Conservation (phyloP, 2,329 filamentous ascomycete species). For the Keithomyces neogunnii region DNA sequence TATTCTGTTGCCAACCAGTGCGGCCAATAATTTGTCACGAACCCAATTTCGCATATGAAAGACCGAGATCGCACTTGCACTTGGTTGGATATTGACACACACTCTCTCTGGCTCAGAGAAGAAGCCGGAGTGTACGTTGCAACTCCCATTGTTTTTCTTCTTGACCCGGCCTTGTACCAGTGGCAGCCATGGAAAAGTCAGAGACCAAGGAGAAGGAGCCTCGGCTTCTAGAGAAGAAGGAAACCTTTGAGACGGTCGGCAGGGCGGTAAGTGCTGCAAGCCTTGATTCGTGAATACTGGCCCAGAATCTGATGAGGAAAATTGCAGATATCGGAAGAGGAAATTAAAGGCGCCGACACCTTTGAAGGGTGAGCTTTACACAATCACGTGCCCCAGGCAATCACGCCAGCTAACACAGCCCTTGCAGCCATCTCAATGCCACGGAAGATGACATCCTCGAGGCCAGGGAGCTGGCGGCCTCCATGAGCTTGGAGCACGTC, state of each 20-base stretch:
- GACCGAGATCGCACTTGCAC: too few species aligned
- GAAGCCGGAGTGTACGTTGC: background rate
- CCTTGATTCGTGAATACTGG: background rate
- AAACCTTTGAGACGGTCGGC: background rate
- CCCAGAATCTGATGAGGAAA: background rate
- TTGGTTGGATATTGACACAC: too few species aligned
- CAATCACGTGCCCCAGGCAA: too few species aligned
- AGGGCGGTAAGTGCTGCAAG: background rate
- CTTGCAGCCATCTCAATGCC: constrained; percentile 20
- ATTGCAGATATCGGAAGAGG: background rate
- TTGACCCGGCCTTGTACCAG: background rate
- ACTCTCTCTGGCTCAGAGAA: background rate
- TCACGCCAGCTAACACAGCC: background rate
- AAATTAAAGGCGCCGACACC: background rate
- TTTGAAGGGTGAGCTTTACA: background rate
- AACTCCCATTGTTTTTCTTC: background rate
- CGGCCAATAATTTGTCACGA: too few species aligned
- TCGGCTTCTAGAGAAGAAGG: background rate
- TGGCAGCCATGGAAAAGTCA: constrained; percentile 3
- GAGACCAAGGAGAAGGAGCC: background rate
- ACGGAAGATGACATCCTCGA: constrained; percentile 37
- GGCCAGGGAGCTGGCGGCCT: constrained; percentile 28
- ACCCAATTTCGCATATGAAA: too few species aligned
- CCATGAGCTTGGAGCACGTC: constrained; percentile 24
- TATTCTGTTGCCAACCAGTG: too few species aligned